Evolutionary conservation across 1,284 basidiomycete species (phyloP).

Genomic region (Puccinia polysora): DNA sequence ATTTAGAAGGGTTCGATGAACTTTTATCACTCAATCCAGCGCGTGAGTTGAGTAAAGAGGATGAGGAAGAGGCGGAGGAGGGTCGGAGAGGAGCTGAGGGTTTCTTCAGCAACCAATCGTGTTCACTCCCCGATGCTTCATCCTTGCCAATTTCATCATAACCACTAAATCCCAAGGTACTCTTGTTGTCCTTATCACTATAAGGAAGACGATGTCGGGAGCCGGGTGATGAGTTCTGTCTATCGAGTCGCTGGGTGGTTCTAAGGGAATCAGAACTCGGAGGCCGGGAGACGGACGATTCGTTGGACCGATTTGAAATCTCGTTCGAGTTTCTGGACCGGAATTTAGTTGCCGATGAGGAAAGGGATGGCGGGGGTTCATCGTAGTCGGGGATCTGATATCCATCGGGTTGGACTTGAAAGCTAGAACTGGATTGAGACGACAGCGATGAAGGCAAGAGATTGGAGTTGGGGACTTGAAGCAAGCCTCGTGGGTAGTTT

Average conservation of each 20-base stretch:
- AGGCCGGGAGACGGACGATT: not conserved
- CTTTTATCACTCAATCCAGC: not conserved
- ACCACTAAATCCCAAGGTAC: slow-evolving; percentile 9
- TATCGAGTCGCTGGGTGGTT: not conserved
- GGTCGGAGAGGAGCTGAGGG: not conserved
- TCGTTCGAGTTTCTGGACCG: not conserved
- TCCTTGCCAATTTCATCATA: slow-evolving; percentile 39
- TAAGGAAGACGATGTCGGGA: no score
- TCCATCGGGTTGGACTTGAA: not conserved
- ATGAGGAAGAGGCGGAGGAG: not conserved
- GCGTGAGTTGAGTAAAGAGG: not conserved
- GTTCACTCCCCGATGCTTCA: slow-evolving; percentile 42
- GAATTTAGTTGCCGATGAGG: no score
- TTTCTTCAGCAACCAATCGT: slow-evolving; percentile 20
- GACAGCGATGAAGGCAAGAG: not conserved
- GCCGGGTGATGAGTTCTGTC: not conserved
- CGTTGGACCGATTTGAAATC: not conserved
- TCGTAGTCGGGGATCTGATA: slow-evolving; percentile 27
- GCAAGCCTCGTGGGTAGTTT: not conserved
- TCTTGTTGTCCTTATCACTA: no score
- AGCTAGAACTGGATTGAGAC: not conserved
- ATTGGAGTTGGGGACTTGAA: not conserved
- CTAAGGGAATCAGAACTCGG: not conserved
- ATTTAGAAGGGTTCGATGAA: not conserved
- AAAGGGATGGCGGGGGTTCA: not conserved